Conservation (phyloP, 1,284 basidiomycete species). For the Pholiota adiposa region DNA sequence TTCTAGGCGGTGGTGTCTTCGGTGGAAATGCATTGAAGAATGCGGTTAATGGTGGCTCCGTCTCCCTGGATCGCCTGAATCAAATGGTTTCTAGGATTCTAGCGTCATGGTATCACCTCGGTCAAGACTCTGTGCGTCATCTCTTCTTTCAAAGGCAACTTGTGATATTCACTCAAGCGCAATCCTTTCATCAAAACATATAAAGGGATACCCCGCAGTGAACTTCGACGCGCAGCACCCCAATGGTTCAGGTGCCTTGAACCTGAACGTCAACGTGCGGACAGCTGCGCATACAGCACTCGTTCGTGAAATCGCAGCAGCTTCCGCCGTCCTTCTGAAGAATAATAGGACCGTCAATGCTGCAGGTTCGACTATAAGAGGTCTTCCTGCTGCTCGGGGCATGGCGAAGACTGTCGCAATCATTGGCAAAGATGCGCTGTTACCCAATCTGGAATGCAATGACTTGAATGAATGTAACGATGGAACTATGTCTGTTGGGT, state of each 20-base stretch:
- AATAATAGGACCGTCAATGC: constrained; percentile 52
- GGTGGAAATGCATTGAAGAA: constrained; percentile 30
- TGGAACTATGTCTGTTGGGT: constrained; percentile 53
- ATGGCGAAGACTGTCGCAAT: constrained; percentile 48
- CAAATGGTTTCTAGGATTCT: constrained; percentile 74
- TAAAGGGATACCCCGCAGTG: constrained; percentile 53
- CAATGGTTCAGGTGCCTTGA: constrained; percentile 48
- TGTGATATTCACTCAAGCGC: no score
- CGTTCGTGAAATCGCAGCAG: constrained; percentile 68
- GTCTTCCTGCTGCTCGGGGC: constrained; percentile 51
- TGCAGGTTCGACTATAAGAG: constrained; percentile 39
- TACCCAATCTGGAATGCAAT: constrained; percentile 45
- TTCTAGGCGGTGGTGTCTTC: constrained; percentile 42
- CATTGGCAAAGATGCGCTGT: constrained; percentile 48
- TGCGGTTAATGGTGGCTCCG: constrained; percentile 42
- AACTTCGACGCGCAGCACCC: constrained; percentile 57
- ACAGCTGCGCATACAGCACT: constrained; percentile 56
- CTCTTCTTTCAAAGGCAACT: no score
- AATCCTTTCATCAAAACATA: constrained; percentile 25
- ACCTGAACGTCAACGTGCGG: constrained; percentile 64
- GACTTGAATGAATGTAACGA: constrained; percentile 50
- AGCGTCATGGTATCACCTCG: constrained; percentile 62
- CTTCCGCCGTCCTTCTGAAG: constrained; percentile 79
- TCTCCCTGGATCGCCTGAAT: constrained; percentile 55
- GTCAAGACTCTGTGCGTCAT: constrained; percentile 46